Evolutionary conservation across 257 asterid genomes (phyloP).

Genomic region (Apocynum venetum): DNA sequence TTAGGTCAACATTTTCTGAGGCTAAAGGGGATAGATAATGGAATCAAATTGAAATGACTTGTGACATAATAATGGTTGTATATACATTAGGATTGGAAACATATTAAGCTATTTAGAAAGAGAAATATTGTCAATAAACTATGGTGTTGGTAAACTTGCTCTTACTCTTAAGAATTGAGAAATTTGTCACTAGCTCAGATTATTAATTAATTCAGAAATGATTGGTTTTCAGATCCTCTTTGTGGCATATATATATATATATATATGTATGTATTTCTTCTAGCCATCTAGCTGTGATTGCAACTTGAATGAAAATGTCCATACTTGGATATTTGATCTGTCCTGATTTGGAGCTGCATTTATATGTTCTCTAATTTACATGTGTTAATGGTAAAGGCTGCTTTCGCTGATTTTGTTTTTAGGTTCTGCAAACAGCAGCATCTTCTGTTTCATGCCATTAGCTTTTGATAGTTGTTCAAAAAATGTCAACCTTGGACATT

Average conservation of each 20-base stretch:
- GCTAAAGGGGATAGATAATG: neutral
- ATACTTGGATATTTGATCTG: too few species aligned
- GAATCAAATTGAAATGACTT: neutral
- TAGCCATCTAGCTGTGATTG: neutral
- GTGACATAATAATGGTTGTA: neutral
- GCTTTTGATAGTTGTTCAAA: neutral
- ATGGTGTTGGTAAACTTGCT: neutral
- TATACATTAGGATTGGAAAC: neutral
- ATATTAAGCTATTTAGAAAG: neutral
- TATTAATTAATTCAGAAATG: neutral
- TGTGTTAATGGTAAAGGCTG: neutral
- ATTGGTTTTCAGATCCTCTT: neutral
- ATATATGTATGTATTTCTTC: neutral
- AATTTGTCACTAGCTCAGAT: neutral
- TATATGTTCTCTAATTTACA: neutral
- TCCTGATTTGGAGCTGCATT: neutral
- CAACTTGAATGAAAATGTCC: neutral
- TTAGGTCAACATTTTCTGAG: neutral
- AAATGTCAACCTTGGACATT: neutral
- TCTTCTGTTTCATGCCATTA: neutral
- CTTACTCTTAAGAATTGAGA: neutral
- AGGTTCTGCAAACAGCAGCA: neutral
- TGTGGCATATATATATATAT: neutral
- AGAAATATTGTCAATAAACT: neutral
- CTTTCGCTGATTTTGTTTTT: neutral